Evolutionary conservation across 805 yeast species (phyloP).

Genomic region (Middelhovenomyces tepae): DNA sequence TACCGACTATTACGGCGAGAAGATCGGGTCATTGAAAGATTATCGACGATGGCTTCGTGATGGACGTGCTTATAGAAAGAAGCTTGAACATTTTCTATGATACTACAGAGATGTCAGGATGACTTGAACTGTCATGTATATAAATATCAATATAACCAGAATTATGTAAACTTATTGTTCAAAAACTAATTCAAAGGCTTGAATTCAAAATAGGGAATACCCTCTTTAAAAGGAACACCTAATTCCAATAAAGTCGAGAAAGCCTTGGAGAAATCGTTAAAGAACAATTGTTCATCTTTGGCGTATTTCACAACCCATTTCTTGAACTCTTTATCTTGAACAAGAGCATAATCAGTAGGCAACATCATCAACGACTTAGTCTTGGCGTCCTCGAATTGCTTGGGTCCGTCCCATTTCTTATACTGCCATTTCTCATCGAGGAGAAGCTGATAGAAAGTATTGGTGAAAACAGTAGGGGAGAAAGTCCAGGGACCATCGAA

Average conservation of each 20-base stretch:
- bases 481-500: conserved; percentile 84
- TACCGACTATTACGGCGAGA: conserved; percentile 98
- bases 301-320: conserved; percentile 55
- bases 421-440: conserved; percentile 45
- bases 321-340: conserved; percentile 48
- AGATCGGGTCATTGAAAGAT: conserved; percentile 73
- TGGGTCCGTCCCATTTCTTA: conserved; percentile 54
- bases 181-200: too few species aligned
- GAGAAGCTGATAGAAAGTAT: conserved; percentile 55
- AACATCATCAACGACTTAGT: conserved; percentile 66
- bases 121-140: too few species aligned
- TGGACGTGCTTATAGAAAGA: conserved; percentile 81
- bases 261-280: conserved; percentile 52
- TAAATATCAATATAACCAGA: too few species aligned
- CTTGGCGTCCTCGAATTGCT: conserved; percentile 49
- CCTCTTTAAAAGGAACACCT: conserved; percentile 53
- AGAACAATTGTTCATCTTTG: conserved; percentile 46
- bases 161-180: too few species aligned
- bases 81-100: conserved; percentile 64
- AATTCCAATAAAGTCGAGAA: conserved; percentile 60
- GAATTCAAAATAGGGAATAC: conserved; percentile 20
- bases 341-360: conserved; percentile 60
- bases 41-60: conserved; percentile 96
- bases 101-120: too few species aligned
- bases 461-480: conserved; percentile 60